Conservation (phyloP, 352 stramenopile species). For the Globisporangium cederbergense region DNA sequence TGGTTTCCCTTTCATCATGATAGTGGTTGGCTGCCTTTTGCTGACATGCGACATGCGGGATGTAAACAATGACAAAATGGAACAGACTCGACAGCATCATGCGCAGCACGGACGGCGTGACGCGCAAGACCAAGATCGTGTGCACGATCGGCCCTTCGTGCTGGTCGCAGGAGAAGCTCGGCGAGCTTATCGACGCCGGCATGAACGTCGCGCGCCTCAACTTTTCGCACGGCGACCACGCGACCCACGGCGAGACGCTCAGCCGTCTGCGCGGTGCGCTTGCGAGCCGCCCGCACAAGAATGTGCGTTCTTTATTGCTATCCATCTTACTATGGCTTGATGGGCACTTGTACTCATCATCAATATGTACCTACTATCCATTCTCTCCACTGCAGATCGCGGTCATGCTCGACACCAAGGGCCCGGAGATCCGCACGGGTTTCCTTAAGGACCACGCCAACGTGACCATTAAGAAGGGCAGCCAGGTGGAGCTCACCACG, state of each 20-base stretch:
- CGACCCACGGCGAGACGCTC: slow-evolving; percentile 72
- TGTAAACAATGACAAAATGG: not conserved
- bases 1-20: not conserved
- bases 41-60: slow-evolving; percentile 10
- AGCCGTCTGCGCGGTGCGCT: slow-evolving; percentile 61
- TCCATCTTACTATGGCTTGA: not conserved
- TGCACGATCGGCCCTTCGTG: slow-evolving; percentile 88
- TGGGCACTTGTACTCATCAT: not conserved
- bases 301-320: slow-evolving; percentile 25
- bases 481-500: slow-evolving; percentile 59
- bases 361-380: not conserved
- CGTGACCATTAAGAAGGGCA: slow-evolving; percentile 56
- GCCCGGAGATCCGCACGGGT: slow-evolving; percentile 95
- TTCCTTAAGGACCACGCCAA: slow-evolving; percentile 68
- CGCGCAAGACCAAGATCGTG: slow-evolving; percentile 90
- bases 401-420: slow-evolving; percentile 96
- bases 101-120: slow-evolving; percentile 40
- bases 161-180: slow-evolving; percentile 93
- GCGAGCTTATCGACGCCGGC: slow-evolving; percentile 83
- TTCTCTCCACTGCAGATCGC: slow-evolving; percentile 36
- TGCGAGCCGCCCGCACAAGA: slow-evolving; percentile 63
- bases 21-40: not conserved
- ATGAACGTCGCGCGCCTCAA: slow-evolving; percentile 99
- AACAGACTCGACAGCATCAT: slow-evolving; percentile 56
- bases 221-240: slow-evolving; percentile 98